Evolutionary conservation across 176 grass and related monocot species (phyloP).

Genomic region (Elaeis guineensis): DNA sequence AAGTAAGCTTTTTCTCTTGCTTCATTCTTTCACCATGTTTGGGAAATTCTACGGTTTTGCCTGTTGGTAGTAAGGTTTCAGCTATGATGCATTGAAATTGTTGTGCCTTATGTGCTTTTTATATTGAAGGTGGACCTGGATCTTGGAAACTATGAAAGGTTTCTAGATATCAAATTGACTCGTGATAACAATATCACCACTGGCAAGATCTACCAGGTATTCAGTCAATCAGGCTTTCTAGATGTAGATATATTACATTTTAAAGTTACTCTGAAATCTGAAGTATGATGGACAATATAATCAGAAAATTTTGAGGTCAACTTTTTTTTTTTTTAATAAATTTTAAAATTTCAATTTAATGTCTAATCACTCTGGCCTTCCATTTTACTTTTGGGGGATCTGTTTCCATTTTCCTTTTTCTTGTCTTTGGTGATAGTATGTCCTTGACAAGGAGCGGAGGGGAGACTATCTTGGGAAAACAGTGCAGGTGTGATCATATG

Average conservation of each 20-base stretch:
- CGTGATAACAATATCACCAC: conserved; percentile 73
- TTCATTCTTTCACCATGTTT: too few relatives aligned
- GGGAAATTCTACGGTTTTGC: too few relatives aligned
- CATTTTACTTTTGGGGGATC: conserved; percentile 2
- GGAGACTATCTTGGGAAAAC: conserved; percentile 71
- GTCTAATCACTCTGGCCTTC: too few relatives aligned
- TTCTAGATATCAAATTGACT: conserved; percentile 65
- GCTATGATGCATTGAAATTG: too few relatives aligned
- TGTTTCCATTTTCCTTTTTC: conserved; percentile 14
- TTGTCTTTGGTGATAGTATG: conserved; percentile 39
- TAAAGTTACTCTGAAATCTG: too few relatives aligned
- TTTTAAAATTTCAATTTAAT: too few relatives aligned
- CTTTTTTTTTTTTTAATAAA: too few relatives aligned
- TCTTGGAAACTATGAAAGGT: conserved; percentile 69
- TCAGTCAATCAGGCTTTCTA: not conserved
- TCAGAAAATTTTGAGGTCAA: too few relatives aligned
- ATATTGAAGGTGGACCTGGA: conserved; percentile 60
- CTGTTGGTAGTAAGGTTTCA: too few relatives aligned
- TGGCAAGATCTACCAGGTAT: conserved; percentile 71
- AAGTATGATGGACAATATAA: too few relatives aligned
- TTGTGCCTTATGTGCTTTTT: conserved; percentile 8
- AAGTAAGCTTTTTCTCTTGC: too few relatives aligned
- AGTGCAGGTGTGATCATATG: conserved; percentile 37
- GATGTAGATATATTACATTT: not conserved
- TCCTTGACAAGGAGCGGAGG: conserved; percentile 63